Conservation (phyloP, 1,284 basidiomycete genomes). For the Irpex rosettiformis region DNA sequence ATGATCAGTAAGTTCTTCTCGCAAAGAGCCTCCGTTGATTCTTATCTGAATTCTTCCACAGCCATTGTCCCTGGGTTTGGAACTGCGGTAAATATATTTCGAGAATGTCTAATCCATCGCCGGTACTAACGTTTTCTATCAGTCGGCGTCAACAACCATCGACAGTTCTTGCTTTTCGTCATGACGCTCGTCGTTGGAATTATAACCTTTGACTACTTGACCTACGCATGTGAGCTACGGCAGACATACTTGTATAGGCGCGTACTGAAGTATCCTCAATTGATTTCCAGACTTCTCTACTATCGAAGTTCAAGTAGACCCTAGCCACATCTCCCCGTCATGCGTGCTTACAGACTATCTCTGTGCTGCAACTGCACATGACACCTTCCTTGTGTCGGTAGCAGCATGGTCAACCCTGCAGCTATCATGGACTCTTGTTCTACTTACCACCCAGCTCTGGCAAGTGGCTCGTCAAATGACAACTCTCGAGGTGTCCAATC, state of each 20-base stretch:
- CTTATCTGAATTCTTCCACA: conserved; percentile 27
- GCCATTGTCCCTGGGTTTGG: conserved; percentile 99
- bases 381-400: conserved; percentile 84
- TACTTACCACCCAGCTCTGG: conserved; percentile 86
- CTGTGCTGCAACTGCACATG: conserved; percentile 68
- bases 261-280: not conserved
- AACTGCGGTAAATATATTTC: conserved; percentile 74
- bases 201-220: conserved; percentile 76
- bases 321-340: conserved; percentile 44
- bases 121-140: conserved; percentile 11
- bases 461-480: conserved; percentile 95
- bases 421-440: conserved; percentile 88
- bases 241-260: no score
- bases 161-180: conserved; percentile 92
- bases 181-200: conserved; percentile 82
- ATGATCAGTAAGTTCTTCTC: conserved; percentile 75
- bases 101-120: not conserved
- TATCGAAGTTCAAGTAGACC: conserved; percentile 35
- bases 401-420: conserved; percentile 87
- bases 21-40: not conserved
- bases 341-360: conserved; percentile 71
- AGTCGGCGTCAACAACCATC: conserved; percentile 95
- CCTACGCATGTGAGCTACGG: conserved; percentile 65
- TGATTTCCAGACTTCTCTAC: conserved; percentile 42
- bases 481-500: conserved; percentile 92